phyloP scores from a whole-genome alignment of 805 yeast species.

The Zygosaccharomyces pseudorouxii region DNA sequence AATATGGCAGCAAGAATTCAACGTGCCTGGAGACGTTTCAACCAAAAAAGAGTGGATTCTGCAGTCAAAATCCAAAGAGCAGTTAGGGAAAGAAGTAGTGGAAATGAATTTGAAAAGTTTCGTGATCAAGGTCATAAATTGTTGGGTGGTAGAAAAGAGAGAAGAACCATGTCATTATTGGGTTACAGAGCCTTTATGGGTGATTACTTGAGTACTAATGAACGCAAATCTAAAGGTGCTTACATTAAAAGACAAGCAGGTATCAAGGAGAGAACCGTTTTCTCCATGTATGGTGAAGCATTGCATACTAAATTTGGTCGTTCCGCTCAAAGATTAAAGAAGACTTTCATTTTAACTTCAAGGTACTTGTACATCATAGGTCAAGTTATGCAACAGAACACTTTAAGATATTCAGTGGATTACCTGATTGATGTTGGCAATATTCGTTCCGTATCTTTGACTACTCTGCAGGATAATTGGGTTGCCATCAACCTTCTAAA shows the following conservation, averaged over 20 bases:
- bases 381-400: constrained; percentile 62
- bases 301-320: constrained; percentile 86
- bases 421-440: constrained; percentile 53
- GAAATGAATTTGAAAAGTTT: constrained; percentile 75
- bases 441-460: constrained; percentile 61
- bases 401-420: constrained; percentile 58
- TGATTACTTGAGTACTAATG: constrained; percentile 87
- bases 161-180: constrained; percentile 79
- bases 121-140: constrained; percentile 78
- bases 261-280: constrained; percentile 62
- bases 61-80: constrained; percentile 77
- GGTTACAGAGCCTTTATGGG: constrained; percentile 91
- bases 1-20: constrained; percentile 97
- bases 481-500: constrained; percentile 47
- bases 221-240: constrained; percentile 68
- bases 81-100: constrained; percentile 76
- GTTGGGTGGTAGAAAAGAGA: constrained; percentile 72
- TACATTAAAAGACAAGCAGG: constrained; percentile 67
- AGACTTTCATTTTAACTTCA: constrained; percentile 66
- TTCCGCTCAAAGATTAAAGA: constrained; percentile 72
- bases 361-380: constrained; percentile 63
- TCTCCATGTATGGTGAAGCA: constrained; percentile 78
- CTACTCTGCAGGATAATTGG: constrained; percentile 90
- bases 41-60: constrained; percentile 77
- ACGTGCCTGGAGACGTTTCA: constrained; percentile 89